phyloP scores from a whole-genome alignment of 768 basidiomycete species.

The Collybia sp. region DNA sequence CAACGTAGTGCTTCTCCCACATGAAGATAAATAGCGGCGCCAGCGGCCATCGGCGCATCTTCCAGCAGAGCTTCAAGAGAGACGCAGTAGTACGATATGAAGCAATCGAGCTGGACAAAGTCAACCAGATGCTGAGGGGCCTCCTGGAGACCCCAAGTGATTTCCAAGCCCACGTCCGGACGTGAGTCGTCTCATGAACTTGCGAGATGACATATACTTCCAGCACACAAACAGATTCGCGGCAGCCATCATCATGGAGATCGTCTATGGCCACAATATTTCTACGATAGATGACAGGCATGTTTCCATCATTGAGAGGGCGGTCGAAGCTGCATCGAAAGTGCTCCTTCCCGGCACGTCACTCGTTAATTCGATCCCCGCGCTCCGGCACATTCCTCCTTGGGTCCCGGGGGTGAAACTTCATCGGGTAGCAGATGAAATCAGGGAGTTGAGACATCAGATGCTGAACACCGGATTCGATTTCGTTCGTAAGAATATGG shows the following conservation, averaged over 20 bases:
- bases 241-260: conserved; percentile 14
- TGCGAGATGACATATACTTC: no score
- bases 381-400: conserved; percentile 26
- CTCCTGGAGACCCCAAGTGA: conserved; percentile 19
- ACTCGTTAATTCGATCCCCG: conserved; percentile 21
- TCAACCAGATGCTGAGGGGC: conserved; percentile 26
- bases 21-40: conserved; percentile 30
- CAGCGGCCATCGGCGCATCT: conserved; percentile 29
- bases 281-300: conserved; percentile 16
- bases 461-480: conserved; percentile 10
- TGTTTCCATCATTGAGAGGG: conserved; percentile 14
- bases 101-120: conserved; percentile 23
- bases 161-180: conserved; percentile 16
- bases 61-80: no score
- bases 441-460: conserved; percentile 6
- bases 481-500: no score
- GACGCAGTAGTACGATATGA: conserved; percentile 19
- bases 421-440: conserved; percentile 10
- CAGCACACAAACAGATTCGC: conserved; percentile 3
- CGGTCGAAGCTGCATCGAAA: conserved; percentile 7
- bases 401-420: conserved; percentile 31
- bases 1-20: conserved; percentile 26
- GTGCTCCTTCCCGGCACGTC: conserved; percentile 16
- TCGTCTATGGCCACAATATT: conserved; percentile 23
- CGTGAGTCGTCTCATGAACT: conserved; percentile 4